phyloP scores from a whole-genome alignment of 371 early-diverging fungal genomes.

The Lichtheimia ramosa region DNA sequence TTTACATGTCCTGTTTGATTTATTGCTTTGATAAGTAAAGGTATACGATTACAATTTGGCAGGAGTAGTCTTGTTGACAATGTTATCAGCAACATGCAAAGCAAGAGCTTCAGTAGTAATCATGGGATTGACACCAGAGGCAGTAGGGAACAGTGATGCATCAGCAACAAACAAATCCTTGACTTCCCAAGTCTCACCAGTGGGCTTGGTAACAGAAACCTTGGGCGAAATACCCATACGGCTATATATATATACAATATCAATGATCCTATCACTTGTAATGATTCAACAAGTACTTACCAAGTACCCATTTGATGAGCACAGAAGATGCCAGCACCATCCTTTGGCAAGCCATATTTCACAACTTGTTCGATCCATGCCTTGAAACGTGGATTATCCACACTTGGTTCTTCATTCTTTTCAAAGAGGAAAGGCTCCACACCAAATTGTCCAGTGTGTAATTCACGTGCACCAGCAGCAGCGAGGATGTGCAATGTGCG shows the following conservation, averaged over 20 bases:
- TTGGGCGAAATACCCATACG: conserved; percentile 67
- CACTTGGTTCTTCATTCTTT: conserved; percentile 27
- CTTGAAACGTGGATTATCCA: conserved; percentile 37
- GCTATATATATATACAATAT: conserved; percentile 20
- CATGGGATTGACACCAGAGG: conserved; percentile 80
- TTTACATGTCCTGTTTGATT: not conserved
- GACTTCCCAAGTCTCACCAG: conserved; percentile 77
- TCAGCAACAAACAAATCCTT: conserved; percentile 74
- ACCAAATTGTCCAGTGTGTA: conserved; percentile 57
- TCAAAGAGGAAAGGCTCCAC: conserved; percentile 45
- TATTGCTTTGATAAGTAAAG: not conserved
- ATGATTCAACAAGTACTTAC: too few species aligned
- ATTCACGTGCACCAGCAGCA: conserved; percentile 56
- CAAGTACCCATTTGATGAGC: conserved; percentile 69
- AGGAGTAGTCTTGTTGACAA: conserved; percentile 5
- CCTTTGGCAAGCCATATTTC: conserved; percentile 29
- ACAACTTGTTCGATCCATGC: conserved; percentile 28
- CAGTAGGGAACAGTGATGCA: conserved; percentile 72
- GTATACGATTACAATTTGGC: not conserved
- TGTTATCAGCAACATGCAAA: conserved; percentile 30
- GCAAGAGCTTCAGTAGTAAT: conserved; percentile 52
- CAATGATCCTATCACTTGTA: too few species aligned
- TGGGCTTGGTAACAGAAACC: conserved; percentile 64
- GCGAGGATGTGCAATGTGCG: conserved; percentile 51
- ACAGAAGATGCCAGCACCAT: conserved; percentile 37